Evolutionary conservation across 1,139 yeast species (phyloP).

Genomic region (Candida tropicalis): DNA sequence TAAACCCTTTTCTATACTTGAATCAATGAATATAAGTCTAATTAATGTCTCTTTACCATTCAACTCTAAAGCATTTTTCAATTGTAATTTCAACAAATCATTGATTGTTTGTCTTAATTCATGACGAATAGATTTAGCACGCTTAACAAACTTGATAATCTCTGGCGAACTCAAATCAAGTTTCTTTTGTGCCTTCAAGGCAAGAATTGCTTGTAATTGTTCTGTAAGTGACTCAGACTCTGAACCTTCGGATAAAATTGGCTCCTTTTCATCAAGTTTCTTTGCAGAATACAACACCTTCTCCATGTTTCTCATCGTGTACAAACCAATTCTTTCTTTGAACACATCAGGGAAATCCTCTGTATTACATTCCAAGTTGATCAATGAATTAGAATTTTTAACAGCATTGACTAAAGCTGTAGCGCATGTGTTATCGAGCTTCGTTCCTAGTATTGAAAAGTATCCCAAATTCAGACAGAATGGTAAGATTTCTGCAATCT

Average conservation of each 20-base stretch:
- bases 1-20: conserved; percentile 68
- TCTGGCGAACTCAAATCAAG: conserved; percentile 32
- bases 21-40: conserved; percentile 67
- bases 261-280: conserved; percentile 12
- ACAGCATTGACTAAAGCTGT: conserved; percentile 44
- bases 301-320: conserved; percentile 75
- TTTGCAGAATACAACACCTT: conserved; percentile 28
- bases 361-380: conserved; percentile 43
- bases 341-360: conserved; percentile 43
- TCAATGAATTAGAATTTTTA: conserved; percentile 41
- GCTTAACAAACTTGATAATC: conserved; percentile 43
- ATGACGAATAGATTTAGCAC: conserved; percentile 45
- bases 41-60: conserved; percentile 77
- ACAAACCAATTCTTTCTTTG: conserved; percentile 62
- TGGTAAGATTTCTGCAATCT: conserved; percentile 64
- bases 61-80: conserved; percentile 52
- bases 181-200: conserved; percentile 30
- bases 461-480: conserved; percentile 59
- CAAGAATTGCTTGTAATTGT: conserved; percentile 37
- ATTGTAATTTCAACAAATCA: conserved; percentile 58
- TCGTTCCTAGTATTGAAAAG: conserved; percentile 63
- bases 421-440: conserved; percentile 47
- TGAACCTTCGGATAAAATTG: conserved; percentile 10
- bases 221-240: conserved; percentile 33
- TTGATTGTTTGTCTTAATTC: conserved; percentile 56